Conservation (phyloP, 2,329 filamentous ascomycete species). For the Trichoderma semiorbis region DNA sequence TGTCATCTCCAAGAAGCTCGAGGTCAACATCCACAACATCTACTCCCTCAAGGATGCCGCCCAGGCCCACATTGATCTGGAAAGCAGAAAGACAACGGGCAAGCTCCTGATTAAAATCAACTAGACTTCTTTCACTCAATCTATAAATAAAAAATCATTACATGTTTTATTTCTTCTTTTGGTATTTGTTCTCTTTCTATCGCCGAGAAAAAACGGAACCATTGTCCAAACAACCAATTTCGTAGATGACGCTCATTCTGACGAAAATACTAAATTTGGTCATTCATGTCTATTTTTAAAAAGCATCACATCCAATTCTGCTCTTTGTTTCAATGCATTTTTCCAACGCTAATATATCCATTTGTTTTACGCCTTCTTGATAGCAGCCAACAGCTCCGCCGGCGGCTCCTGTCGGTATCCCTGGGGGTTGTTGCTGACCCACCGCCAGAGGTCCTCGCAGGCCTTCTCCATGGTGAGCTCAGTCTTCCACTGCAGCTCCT, state of each 20-base stretch:
- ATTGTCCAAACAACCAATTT: conserved; percentile 12
- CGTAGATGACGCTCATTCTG: background rate
- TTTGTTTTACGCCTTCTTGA: conserved; percentile 42
- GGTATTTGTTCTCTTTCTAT: conserved; percentile 5
- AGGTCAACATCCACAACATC: conserved; percentile 69
- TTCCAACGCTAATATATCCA: background rate
- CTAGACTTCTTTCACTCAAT: conserved; percentile 14
- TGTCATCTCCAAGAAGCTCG: conserved; percentile 65
- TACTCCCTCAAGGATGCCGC: conserved; percentile 73
- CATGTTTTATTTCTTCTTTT: background rate
- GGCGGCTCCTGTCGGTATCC: conserved; percentile 94
- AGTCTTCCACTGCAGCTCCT: conserved; percentile 90
- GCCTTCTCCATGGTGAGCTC: conserved; percentile 87
- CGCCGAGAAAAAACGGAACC: background rate
- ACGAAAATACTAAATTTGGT: background rate
- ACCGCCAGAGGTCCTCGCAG: conserved; percentile 91
- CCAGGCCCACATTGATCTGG: conserved; percentile 72
- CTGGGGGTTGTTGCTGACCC: conserved; percentile 95
- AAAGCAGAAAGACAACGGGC: conserved; percentile 77
- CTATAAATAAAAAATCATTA: background rate
- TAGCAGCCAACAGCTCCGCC: conserved; percentile 66
- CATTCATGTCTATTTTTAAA: conserved; percentile 4
- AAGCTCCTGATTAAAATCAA: conserved; percentile 70
- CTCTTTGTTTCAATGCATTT: background rate
- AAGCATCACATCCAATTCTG: conserved; percentile 15